Conservation (phyloP, 2,329 filamentous ascomycete genomes). For the Fusarium sp. region DNA sequence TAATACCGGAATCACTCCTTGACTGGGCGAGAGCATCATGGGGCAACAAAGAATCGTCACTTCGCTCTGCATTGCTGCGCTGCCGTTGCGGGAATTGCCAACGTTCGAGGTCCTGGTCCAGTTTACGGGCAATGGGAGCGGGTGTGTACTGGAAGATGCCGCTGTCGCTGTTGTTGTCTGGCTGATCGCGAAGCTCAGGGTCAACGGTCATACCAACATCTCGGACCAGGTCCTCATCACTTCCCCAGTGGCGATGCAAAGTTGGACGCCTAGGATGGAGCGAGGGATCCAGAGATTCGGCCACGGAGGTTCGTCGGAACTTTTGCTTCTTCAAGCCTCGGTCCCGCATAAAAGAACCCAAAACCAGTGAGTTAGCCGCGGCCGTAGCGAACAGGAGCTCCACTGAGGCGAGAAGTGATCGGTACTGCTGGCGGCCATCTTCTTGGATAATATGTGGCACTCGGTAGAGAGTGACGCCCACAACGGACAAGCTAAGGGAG, state of each 20-base stretch:
- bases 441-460: conserved; percentile 77
- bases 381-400: conserved; percentile 89
- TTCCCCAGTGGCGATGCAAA: conserved; percentile 76
- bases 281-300: conserved; percentile 66
- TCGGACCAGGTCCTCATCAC: conserved; percentile 87
- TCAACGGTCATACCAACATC: conserved; percentile 76
- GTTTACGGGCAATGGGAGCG: conserved; percentile 48
- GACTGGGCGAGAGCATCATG: conserved; percentile 48
- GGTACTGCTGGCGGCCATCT: conserved; percentile 80
- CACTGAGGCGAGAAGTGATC: conserved; percentile 86
- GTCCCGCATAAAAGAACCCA: conserved; percentile 92
- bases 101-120: conserved; percentile 51
- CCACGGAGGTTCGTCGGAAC: conserved; percentile 71
- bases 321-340: conserved; percentile 88
- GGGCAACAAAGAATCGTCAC: conserved; percentile 56
- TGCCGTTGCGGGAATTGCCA: conserved; percentile 59
- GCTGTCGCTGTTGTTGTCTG: conserved; percentile 41
- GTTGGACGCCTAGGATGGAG: conserved; percentile 55
- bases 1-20: conserved; percentile 29
- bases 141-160: conserved; percentile 47
- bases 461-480: conserved; percentile 80
- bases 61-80: conserved; percentile 51
- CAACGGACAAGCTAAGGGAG: conserved; percentile 80
- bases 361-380: conserved; percentile 85
- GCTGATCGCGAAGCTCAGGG: conserved; percentile 57